These are phyloP conservation scores for Phaeoacremonium minimum DNA, from an alignment of 2,329 filamentous ascomycete genomes.

Conservation along the genomic window DNA sequence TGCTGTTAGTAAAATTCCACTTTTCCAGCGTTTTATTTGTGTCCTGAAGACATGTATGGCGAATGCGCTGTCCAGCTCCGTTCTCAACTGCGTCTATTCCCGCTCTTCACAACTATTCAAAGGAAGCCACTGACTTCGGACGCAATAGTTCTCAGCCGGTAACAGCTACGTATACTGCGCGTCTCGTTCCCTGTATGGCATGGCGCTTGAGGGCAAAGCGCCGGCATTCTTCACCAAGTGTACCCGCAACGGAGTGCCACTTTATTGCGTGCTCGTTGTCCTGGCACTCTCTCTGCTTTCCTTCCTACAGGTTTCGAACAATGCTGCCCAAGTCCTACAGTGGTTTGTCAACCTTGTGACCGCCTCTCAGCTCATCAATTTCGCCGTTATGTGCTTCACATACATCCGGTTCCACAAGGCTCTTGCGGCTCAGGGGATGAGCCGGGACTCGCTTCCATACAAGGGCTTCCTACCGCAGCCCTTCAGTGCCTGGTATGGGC, in stretches of 20 bases:
- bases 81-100: too few relatives aligned
- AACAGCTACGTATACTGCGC: constrained; percentile 49
- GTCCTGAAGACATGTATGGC: too few relatives aligned
- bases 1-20: too few relatives aligned
- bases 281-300: constrained; percentile 27
- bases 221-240: constrained; percentile 34
- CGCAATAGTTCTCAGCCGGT: constrained; percentile 31
- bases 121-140: too few relatives aligned
- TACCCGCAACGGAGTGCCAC: constrained; percentile 39
- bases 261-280: constrained; percentile 25
- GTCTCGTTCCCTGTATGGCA: constrained; percentile 44
- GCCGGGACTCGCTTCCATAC: constrained; percentile 5
- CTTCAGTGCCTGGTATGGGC: constrained; percentile 43
- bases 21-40: too few relatives aligned
- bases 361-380: constrained; percentile 34
- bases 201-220: constrained; percentile 44
- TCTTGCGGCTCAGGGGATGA: constrained; percentile 4
- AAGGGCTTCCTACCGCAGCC: constrained; percentile 23
- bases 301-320: constrained; percentile 31
- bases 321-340: constrained; percentile 28
- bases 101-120: too few relatives aligned
- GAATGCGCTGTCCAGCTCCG: constrained; percentile 30
- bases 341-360: constrained; percentile 34
- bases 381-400: constrained; percentile 37
- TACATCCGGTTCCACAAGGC: constrained; percentile 34